These are phyloP conservation scores for Leptographium flavum DNA, from an alignment of 2,329 filamentous ascomycete species.

Conservation along the genomic window DNA sequence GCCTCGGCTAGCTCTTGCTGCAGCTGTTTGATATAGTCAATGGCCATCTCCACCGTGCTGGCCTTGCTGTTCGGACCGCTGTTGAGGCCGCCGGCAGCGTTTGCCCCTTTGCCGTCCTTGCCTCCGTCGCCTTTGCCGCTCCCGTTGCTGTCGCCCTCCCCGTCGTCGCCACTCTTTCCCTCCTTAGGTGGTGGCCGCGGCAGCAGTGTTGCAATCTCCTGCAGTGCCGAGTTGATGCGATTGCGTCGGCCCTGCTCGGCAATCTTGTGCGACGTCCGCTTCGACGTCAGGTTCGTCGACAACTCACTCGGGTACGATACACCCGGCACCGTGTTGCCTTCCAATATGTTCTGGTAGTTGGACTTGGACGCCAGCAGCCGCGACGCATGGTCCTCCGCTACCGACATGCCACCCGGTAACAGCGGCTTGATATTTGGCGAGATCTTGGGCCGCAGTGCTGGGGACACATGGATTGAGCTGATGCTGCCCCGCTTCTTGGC, in stretches of 20 bases:
- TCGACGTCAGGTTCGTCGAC: slow-evolving; percentile 87
- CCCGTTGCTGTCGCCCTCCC: slow-evolving; percentile 10
- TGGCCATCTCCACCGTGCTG: slow-evolving; percentile 92
- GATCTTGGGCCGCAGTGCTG: slow-evolving; percentile 75
- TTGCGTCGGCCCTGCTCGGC: slow-evolving; percentile 93
- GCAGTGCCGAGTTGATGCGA: slow-evolving; percentile 84
- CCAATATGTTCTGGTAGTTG: slow-evolving; percentile 94
- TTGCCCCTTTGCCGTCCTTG: slow-evolving; percentile 57
- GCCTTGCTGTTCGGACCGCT: slow-evolving; percentile 70
- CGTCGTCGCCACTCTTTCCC: slow-evolving; percentile 14
- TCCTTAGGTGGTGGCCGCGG: slow-evolving; percentile 28
- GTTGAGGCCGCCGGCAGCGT: slow-evolving; percentile 1
- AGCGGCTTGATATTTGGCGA: slow-evolving; percentile 91
- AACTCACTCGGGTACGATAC: slow-evolving; percentile 83
- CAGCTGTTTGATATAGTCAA: slow-evolving; percentile 82
- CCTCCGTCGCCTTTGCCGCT: slow-evolving; percentile 29
- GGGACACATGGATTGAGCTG: slow-evolving; percentile 64
- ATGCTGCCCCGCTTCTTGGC: slow-evolving; percentile 56
- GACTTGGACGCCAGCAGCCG: slow-evolving; percentile 83
- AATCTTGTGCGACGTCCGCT: slow-evolving; percentile 94
- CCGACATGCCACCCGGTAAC: slow-evolving; percentile 43
- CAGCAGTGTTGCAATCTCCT: slow-evolving; percentile 80
- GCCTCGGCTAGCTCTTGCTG: slow-evolving; percentile 58
- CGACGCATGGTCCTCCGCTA: slow-evolving; percentile 46
- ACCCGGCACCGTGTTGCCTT: slow-evolving; percentile 80